Evolutionary conservation across 306 rosid genomes (phyloP), one percentile per base, ranked within the genome.

Genomic region (Vigna unguiculata): DNA sequence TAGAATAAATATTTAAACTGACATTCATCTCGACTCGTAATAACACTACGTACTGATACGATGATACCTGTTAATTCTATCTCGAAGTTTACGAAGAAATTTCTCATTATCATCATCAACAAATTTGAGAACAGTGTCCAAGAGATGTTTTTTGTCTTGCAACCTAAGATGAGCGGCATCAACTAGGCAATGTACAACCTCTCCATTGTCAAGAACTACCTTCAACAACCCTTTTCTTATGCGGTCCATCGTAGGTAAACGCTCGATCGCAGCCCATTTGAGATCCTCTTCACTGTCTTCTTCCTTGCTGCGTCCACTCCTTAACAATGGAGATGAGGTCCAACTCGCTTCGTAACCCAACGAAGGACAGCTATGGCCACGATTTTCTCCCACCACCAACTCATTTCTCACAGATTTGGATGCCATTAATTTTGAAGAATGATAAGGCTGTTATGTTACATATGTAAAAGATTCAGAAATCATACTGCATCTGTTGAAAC

Each of bases 261-360:
- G 75, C 38, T 91, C 88, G 3, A 91, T 78, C 9, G 91, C 94
- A 3, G 92, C 94, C 97, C 97, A 91, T 65, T 48, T 78, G 62
- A 91, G 81, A 78, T 86, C 90, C 52, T 86, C 84, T 49, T 87
- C 92, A 5, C 86, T 90, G 20, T 89, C 84, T 17, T 48, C 72
- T 25, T 83, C 86, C 0, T 46, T 34, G 57, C 63, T 48, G 25
- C 52, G 74, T 51, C 81, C 14, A 20, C 71, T 77, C 3, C 91
- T 84, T 68, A 0, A 16, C 1, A 84, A 6, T 52, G 79, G 84
- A 53, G 85, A 49, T 9, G 82, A 70, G 7, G 77, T 51, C 92
- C 90, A 88, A 9, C 25, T 68, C 6, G 84, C 83, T 51, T 84
- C 41, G 15, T 79, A 71, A 69, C 91, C 86, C 43, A 22, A 22